These are phyloP conservation scores for Elsinoe ampelina DNA, from an alignment of 2,329 filamentous ascomycete species.

Conservation along the genomic window DNA sequence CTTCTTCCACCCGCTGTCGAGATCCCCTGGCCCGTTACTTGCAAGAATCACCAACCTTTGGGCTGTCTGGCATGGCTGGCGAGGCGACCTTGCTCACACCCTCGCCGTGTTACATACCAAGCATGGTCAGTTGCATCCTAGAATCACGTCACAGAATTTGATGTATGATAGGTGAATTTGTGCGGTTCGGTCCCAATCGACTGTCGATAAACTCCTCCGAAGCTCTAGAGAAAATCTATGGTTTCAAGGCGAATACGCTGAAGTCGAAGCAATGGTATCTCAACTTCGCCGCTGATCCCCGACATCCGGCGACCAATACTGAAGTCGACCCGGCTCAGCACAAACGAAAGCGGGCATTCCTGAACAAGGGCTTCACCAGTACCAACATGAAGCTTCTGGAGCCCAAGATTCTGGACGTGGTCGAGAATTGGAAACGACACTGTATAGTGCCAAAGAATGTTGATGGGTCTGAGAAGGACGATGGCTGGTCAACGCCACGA, in stretches of 20 bases:
- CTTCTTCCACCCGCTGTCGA: conserved; percentile 21
- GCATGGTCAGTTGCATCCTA: conserved; percentile 42
- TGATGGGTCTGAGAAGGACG: background rate
- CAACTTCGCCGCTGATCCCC: background rate
- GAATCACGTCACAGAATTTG: background rate
- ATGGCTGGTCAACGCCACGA: background rate
- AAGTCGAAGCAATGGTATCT: conserved; percentile 40
- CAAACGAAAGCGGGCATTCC: background rate
- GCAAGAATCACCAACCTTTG: conserved; percentile 23
- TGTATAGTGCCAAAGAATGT: background rate
- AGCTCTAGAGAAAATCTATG: conserved; percentile 49
- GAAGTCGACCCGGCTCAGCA: background rate
- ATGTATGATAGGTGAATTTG: conserved; percentile 30
- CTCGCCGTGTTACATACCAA: conserved; percentile 51
- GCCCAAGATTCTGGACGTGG: background rate
- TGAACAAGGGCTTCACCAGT: background rate
- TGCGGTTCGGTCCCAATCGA: conserved; percentile 69
- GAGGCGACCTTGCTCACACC: conserved; percentile 23
- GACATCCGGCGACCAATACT: background rate
- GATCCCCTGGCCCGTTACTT: conserved; percentile 21
- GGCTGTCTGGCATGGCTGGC: conserved; percentile 22
- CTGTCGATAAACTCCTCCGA: conserved; percentile 66
- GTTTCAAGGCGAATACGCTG: conserved; percentile 38
- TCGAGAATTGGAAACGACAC: conserved; percentile 2
- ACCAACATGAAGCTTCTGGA: background rate